Evolutionary conservation across 495 filamentous ascomycete species (phyloP), one percentile per base, ranked within the genome.

Genomic region (Amphirosellinia nigrospora): DNA sequence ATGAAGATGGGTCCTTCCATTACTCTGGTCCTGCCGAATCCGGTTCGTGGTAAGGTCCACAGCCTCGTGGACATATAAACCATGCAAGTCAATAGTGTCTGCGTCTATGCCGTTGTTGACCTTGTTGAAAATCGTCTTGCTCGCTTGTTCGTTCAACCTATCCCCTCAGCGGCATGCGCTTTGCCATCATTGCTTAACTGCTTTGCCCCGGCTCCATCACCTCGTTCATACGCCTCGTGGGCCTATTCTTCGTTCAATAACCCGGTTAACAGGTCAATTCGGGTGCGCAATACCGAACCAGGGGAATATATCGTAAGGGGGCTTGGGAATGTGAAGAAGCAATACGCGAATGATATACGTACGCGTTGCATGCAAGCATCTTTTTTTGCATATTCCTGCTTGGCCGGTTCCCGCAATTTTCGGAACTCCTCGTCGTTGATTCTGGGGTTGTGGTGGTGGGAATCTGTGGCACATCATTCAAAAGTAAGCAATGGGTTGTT

Each of bases 51-150:
- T 80, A 46, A 97, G 94, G 53, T 93, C 87, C 85, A 97, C 92
- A 7, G 96, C 96, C 83, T 99, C 96, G 75, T 95, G 91, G 56
- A 96, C 96, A 77, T 90, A 97, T 76, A 95, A 91, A 0, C 96
- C 94, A 73, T 99, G 96, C 53, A 99, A 83, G 82, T 99, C 96
- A 71, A 99, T 97, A 4, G 91, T 93, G 74, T 98, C 94, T 30
- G 86, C 86, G 13, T 83, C 82, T 15, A 85, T 90, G 4, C 79
- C 70, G 7, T 91, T 87, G 79, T 98, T 99, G 80, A 98, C 97
- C 80, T 93, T 93, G 3, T 92, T 88, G 85, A 98, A 98, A 72
- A 98, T 98, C 79, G 87, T 96, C 64, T 97, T 93, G 39, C 93
- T 93, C 9, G 96, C 96, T 79, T 96, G 92, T 69, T 85, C 86